Conservation (phyloP, 202 grass and related monocot species). For the Zizania palustris region DNA sequence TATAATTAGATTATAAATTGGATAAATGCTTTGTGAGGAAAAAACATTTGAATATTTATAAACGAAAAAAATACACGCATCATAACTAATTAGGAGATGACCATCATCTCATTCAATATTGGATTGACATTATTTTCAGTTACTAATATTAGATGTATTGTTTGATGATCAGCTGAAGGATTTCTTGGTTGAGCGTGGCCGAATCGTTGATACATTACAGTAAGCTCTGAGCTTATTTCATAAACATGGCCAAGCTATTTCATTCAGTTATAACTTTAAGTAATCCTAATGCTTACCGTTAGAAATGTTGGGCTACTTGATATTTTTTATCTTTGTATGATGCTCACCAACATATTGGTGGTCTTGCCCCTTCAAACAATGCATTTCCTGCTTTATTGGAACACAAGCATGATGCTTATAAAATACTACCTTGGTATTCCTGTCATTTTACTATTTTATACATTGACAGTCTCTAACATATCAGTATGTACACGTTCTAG, state of each 20-base stretch:
- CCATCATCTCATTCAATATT: too few relatives aligned
- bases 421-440: not conserved
- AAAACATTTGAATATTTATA: too few relatives aligned
- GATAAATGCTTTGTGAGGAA: too few relatives aligned
- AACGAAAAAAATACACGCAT: too few relatives aligned
- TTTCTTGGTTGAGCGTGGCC: slow-evolving; percentile 77
- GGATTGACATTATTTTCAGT: slow-evolving; percentile 7
- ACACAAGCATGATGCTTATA: not conserved
- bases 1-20: too few relatives aligned
- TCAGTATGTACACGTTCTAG: not conserved
- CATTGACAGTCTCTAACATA: not conserved
- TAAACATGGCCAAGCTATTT: not conserved
- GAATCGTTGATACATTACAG: slow-evolving; percentile 76
- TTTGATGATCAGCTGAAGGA: slow-evolving; percentile 69
- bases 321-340: slow-evolving; percentile 21
- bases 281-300: not conserved
- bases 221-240: slow-evolving; percentile 61
- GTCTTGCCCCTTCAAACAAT: not conserved
- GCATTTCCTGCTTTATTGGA: not conserved
- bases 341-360: slow-evolving; percentile 17
- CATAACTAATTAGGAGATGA: too few relatives aligned
- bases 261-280: not conserved
- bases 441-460: not conserved
- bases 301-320: not conserved
- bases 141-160: slow-evolving; percentile 34